Base-by-base conservation (phyloP, 2,329 filamentous ascomycete genomes). In the Catunica adiposa region DNA sequence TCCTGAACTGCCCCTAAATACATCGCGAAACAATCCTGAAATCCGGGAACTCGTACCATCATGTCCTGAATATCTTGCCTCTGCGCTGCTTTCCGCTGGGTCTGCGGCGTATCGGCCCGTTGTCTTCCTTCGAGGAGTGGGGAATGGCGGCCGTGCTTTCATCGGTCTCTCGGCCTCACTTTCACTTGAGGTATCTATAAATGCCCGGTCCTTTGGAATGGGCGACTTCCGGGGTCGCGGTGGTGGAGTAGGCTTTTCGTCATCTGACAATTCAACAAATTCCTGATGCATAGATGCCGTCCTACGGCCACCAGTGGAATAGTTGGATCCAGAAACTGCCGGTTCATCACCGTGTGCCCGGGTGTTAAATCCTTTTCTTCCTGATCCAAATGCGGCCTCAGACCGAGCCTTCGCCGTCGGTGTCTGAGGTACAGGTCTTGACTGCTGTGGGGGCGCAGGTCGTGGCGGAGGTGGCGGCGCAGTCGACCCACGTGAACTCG, bases 271-370 rank as follows among this genome's bases (percentile, higher is more conserved):
- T 22, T 56, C 42, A 37, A 34, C 42, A 14, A 34, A 26, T 6
- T 47, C 40, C 6, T 56, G 50, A 26, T 58, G 51, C 34, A 47
- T 51, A 11, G 52, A 46, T 7, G 44, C 40, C 31, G 54, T 54
- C 46, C 50, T 58, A 3, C 54, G 47, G 14, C 52, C 60, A 53
- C 63, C 70, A 1, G 71, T 72, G 46, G 68, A 73, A 62, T 79
- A 77, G 61, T 75, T 77, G 58, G 67, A 73, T 61, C 66, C 73
- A 8, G 67, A 68, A 0, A 76, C 75, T 0, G 74, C 68, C 3
- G 76, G 73, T 59, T 79, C 77, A 51, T 80, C 77, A 1, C 72
- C 74, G 1, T 74, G 69, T 9, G 76, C 75, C 37, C 67, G 68
- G 48, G 76, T 74, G 47, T 71, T 69, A 58, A 73, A 78, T 14